Evolutionary conservation across 768 basidiomycete species (phyloP).

Genomic region (Chalciporus pseudorubinellus): DNA sequence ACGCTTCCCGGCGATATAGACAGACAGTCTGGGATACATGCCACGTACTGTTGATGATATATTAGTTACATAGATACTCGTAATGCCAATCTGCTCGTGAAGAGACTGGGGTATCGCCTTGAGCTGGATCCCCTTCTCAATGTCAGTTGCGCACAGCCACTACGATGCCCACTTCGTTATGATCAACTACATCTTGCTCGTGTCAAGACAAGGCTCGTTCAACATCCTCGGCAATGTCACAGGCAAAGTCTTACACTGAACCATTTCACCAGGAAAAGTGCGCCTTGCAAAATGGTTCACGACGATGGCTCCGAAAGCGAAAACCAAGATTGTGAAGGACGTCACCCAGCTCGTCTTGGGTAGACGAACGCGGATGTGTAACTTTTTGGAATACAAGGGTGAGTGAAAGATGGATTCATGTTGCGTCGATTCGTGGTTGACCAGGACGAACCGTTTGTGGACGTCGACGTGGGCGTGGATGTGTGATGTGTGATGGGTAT

Average conservation of each 20-base stretch:
- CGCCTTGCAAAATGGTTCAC: slow-evolving; percentile 96
- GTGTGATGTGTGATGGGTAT: background rate
- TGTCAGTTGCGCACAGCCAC: slow-evolving; percentile 31
- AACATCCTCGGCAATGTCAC: slow-evolving; percentile 5
- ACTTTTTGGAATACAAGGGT: slow-evolving; percentile 97
- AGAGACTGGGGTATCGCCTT: background rate
- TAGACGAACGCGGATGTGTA: slow-evolving; percentile 88
- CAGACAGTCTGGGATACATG: background rate
- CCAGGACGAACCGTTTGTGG: background rate
- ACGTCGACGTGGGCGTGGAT: background rate
- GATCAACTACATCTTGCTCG: slow-evolving; percentile 92
- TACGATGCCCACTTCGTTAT: slow-evolving; percentile 34
- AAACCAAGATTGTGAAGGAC: slow-evolving; percentile 92
- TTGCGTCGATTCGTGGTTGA: slow-evolving; percentile 28
- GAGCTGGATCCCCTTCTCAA: background rate
- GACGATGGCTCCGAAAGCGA: slow-evolving; percentile 75
- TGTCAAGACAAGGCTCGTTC: slow-evolving; percentile 82
- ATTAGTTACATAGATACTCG: background rate
- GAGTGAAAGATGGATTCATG: slow-evolving; percentile 15
- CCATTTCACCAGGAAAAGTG: slow-evolving; percentile 67
- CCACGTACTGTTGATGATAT: background rate
- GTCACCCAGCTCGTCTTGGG: slow-evolving; percentile 91
- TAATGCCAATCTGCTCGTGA: background rate
- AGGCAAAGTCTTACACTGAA: slow-evolving; percentile 10
- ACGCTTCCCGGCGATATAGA: background rate